These are phyloP conservation scores for Linnemannia elongata DNA, from an alignment of 192 early-diverging fungal species.

Conservation along the genomic window DNA sequence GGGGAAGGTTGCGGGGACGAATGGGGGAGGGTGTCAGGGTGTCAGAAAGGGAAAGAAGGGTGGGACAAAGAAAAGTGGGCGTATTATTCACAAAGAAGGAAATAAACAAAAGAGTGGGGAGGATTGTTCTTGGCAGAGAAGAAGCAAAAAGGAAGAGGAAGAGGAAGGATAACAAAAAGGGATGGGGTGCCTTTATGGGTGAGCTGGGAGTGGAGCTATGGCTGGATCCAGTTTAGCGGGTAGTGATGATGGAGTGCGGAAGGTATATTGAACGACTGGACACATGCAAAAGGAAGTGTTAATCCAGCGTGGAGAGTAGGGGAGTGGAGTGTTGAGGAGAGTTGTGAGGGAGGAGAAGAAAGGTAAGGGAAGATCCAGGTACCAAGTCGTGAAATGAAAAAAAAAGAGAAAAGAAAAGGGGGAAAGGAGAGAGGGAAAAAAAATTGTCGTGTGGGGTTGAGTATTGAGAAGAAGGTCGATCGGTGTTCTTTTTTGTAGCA, in stretches of 20 bases:
- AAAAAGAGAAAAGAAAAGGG: background rate
- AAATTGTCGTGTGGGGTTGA: background rate
- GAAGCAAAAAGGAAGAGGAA: background rate
- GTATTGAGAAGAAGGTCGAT: no score
- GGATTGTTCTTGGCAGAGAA: background rate
- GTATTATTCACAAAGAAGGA: constrained; percentile 6
- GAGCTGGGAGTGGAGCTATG: background rate
- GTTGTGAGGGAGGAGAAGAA: background rate
- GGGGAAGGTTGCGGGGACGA: background rate
- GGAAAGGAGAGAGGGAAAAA: background rate
- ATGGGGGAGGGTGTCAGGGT: background rate
- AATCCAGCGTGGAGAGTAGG: background rate
- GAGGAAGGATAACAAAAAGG: background rate
- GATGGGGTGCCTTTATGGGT: background rate
- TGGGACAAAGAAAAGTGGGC: background rate
- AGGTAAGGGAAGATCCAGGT: background rate
- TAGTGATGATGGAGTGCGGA: background rate
- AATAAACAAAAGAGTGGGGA: constrained; percentile 8
- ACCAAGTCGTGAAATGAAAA: background rate
- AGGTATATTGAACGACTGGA: background rate
- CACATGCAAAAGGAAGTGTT: background rate
- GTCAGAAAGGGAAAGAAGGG: background rate
- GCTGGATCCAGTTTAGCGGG: constrained; percentile 12
- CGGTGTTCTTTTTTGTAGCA: background rate
- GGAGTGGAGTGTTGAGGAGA: background rate